Conservation (phyloP, 352 stramenopile genomes). For the Phytophthora sojae region DNA sequence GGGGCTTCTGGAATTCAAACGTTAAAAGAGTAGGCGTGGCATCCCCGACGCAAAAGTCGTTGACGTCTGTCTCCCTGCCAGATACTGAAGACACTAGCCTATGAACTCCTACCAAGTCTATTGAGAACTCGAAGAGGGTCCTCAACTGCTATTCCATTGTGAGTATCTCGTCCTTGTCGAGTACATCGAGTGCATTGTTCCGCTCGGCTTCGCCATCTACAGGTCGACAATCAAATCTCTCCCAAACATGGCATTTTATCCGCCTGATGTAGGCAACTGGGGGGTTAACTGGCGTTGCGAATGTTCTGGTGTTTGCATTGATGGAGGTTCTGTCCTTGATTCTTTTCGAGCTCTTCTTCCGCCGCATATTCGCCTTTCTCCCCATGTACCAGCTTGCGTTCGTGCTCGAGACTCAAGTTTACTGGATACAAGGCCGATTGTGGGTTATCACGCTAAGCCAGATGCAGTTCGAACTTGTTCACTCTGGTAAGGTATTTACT, state of each 20-base stretch:
- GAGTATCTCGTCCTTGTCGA: conserved; percentile 19
- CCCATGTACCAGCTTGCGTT: background rate
- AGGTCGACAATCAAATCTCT: background rate
- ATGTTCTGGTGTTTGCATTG: background rate
- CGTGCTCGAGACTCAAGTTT: background rate
- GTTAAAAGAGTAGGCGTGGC: background rate
- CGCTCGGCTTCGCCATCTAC: conserved; percentile 8
- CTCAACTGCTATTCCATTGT: conserved; percentile 14
- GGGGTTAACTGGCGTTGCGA: background rate
- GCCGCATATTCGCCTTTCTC: background rate
- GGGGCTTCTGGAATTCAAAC: background rate
- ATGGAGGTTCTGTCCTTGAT: background rate
- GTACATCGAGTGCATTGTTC: conserved; percentile 12
- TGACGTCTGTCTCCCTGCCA: background rate
- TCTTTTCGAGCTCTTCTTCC: background rate
- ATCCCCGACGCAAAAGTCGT: background rate
- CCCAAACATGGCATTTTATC: conserved; percentile 7
- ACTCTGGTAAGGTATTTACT: background rate
- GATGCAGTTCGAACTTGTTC: background rate
- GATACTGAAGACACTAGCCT: background rate
- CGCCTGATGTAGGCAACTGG: conserved; percentile 1
- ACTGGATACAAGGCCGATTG: background rate
- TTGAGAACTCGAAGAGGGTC: conserved; percentile 3
- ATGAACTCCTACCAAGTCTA: background rate
- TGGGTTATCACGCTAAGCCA: background rate